These are phyloP conservation scores for Mortierella hygrophila DNA, from an alignment of 192 early-diverging fungal genomes.

Conservation along the genomic window DNA sequence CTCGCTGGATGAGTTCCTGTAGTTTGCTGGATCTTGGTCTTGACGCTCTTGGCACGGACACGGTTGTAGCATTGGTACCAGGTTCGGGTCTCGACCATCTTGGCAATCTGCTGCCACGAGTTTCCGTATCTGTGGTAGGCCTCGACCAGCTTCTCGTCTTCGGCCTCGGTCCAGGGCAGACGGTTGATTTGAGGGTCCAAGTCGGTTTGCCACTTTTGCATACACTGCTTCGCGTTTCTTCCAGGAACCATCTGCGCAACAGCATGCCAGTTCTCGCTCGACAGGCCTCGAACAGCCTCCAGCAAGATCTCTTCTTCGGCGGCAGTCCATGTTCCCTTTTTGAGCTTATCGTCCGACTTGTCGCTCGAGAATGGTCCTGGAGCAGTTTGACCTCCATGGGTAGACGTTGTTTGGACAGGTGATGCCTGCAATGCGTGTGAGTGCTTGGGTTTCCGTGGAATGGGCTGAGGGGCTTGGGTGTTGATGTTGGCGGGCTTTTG, in stretches of 20 bases:
- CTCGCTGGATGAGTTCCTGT: constrained; percentile 31
- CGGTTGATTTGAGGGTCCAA: constrained; percentile 54
- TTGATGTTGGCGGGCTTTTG: constrained; percentile 6
- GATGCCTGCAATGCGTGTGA: neutral
- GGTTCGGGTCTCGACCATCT: constrained; percentile 50
- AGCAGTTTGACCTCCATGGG: constrained; percentile 17
- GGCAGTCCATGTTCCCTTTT: constrained; percentile 53
- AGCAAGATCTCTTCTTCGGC: constrained; percentile 42
- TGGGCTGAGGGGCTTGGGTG: constrained; percentile 1
- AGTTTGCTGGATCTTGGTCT: constrained; percentile 44
- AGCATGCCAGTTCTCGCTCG: constrained; percentile 55
- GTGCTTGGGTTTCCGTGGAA: constrained; percentile 12
- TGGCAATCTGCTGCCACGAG: constrained; percentile 56
- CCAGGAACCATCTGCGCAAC: constrained; percentile 51
- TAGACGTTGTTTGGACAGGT: constrained; percentile 3
- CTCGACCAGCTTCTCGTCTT: constrained; percentile 51
- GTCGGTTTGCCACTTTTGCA: constrained; percentile 58
- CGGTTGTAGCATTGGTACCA: constrained; percentile 59
- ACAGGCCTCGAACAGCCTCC: constrained; percentile 40
- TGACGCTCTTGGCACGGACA: constrained; percentile 54
- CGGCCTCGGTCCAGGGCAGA: constrained; percentile 35
- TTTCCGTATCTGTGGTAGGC: constrained; percentile 53
- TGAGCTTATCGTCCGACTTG: constrained; percentile 49
- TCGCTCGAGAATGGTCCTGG: constrained; percentile 16
- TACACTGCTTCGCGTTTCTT: constrained; percentile 53